A percentile compares a stretch with the other conserved stretches of the same genome.
phyloP scores from a whole-genome alignment of 768 basidiomycete species.

The Amyloporia xantha region DNA sequence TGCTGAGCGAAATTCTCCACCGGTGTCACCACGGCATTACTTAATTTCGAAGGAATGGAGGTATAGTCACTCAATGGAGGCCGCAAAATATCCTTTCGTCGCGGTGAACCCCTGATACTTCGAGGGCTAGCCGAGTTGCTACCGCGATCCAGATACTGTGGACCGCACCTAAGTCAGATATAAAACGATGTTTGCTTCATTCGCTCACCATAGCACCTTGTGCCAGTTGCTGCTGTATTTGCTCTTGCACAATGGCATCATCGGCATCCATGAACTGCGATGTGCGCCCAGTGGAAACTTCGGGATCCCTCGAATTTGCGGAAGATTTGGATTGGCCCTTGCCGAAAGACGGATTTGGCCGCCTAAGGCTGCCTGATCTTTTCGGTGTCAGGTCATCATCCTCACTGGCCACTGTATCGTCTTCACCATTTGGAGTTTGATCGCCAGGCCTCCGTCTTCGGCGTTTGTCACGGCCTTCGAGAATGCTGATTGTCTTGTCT shows the following conservation, averaged over 20 bases:
- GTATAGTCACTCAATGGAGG: conserved; percentile 30
- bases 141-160: conserved; percentile 54
- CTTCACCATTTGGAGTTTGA: conserved; percentile 24
- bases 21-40: conserved; percentile 37
- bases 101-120: conserved; percentile 64
- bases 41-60: conserved; percentile 33
- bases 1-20: conserved; percentile 40
- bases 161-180: too few relatives aligned
- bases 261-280: conserved; percentile 92
- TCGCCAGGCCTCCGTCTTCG: conserved; percentile 18
- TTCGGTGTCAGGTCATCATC: conserved; percentile 54
- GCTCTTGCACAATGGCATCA: conserved; percentile 73
- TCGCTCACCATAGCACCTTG: conserved; percentile 64
- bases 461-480: conserved; percentile 61
- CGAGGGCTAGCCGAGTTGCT: conserved; percentile 58
- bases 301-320: conserved; percentile 33
- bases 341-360: conserved; percentile 24
- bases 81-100: conserved; percentile 36
- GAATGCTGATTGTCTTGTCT: conserved; percentile 73
- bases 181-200: too few relatives aligned
- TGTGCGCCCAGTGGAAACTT: conserved; percentile 43
- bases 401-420: conserved; percentile 31
- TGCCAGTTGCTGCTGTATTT: conserved; percentile 79
- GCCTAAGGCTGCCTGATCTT: conserved; percentile 42
- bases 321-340: conserved; percentile 26